A percentile compares a stretch with the other conserved stretches of the same genome.
Evolutionary conservation across 2,329 filamentous ascomycete species (phyloP).

Genomic region (Cercospora nicotianae): DNA sequence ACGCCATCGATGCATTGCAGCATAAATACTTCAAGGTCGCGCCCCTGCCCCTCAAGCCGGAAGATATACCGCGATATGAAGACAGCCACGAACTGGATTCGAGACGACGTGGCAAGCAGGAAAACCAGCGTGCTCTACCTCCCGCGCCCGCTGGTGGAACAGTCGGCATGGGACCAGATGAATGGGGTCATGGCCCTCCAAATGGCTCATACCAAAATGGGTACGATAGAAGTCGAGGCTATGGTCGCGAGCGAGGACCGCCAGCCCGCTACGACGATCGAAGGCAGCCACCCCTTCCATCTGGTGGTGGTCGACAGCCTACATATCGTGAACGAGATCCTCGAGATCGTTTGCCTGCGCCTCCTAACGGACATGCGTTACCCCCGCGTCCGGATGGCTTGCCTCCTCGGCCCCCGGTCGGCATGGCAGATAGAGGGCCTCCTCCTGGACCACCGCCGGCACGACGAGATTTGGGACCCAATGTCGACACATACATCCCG

Average conservation of each 20-base stretch:
- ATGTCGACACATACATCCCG: constrained; percentile 49
- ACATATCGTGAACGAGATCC: constrained; percentile 31
- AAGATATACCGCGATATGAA: constrained; percentile 86
- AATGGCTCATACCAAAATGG: constrained; percentile 31
- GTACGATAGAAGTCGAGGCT: constrained; percentile 31
- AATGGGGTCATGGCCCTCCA: constrained; percentile 55
- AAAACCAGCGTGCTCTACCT: constrained; percentile 78
- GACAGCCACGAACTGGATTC: constrained; percentile 93
- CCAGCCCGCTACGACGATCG: constrained; percentile 32
- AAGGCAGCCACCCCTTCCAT: constrained; percentile 27
- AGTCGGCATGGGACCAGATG: constrained; percentile 70
- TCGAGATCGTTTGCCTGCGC: constrained; percentile 17
- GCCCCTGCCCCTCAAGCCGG: constrained; percentile 76
- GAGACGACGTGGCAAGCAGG: constrained; percentile 75
- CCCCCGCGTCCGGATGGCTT: constrained; percentile 25
- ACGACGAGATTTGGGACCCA: constrained; percentile 22
- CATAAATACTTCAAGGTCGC: constrained; percentile 85
- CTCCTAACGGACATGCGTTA: constrained; percentile 37
- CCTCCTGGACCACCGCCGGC: constrained; percentile 17
- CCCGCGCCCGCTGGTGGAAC: constrained; percentile 90
- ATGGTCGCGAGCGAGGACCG: constrained; percentile 40
- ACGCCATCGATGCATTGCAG: constrained; percentile 88
- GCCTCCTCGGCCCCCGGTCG: constrained; percentile 30
- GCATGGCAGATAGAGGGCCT: constrained; percentile 37
- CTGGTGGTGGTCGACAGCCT: constrained; percentile 27